These are phyloP conservation scores for Alternaria brassicae DNA, from an alignment of 2,329 filamentous ascomycete genomes.

Conservation along the genomic window DNA sequence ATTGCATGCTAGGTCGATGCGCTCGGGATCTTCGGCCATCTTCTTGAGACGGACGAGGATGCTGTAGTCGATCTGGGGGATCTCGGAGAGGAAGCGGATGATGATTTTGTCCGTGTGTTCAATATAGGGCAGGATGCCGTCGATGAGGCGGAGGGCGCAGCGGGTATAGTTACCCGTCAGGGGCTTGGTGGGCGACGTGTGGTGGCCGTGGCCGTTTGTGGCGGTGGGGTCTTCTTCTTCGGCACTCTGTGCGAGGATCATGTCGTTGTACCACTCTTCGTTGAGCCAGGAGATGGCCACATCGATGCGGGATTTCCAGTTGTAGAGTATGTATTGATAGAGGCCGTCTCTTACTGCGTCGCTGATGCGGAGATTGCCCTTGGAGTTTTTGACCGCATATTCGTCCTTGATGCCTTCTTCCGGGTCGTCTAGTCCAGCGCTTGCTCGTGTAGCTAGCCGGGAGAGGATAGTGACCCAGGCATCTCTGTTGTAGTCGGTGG, in stretches of 20 bases:
- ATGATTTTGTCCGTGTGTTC: slow-evolving; percentile 89
- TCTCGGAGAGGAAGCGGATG: slow-evolving; percentile 88
- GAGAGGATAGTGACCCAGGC: slow-evolving; percentile 90
- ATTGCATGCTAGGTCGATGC: slow-evolving; percentile 65
- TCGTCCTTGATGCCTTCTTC: slow-evolving; percentile 69
- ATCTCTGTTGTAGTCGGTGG: slow-evolving; percentile 82
- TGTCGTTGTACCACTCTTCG: slow-evolving; percentile 98
- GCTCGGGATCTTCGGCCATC: slow-evolving; percentile 68
- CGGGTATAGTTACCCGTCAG: slow-evolving; percentile 71
- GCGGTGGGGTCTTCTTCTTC: slow-evolving; percentile 22
- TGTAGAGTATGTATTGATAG: slow-evolving; percentile 86
- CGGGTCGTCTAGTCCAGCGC: slow-evolving; percentile 73
- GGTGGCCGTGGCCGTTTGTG: slow-evolving; percentile 53
- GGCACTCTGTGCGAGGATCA: slow-evolving; percentile 57
- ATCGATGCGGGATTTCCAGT: slow-evolving; percentile 89
- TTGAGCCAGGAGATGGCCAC: slow-evolving; percentile 92
- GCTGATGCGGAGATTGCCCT: slow-evolving; percentile 59
- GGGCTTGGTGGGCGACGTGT: slow-evolving; percentile 39
- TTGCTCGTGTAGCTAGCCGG: slow-evolving; percentile 81
- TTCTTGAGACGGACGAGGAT: slow-evolving; percentile 76
- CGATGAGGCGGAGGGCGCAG: slow-evolving; percentile 81
- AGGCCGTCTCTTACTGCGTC: slow-evolving; percentile 80
- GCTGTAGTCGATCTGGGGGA: slow-evolving; percentile 76
- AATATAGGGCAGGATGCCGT: slow-evolving; percentile 89
- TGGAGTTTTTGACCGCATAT: slow-evolving; percentile 46